Base-by-base conservation (phyloP, 1,284 basidiomycete species). In the Naganishia albida region DNA sequence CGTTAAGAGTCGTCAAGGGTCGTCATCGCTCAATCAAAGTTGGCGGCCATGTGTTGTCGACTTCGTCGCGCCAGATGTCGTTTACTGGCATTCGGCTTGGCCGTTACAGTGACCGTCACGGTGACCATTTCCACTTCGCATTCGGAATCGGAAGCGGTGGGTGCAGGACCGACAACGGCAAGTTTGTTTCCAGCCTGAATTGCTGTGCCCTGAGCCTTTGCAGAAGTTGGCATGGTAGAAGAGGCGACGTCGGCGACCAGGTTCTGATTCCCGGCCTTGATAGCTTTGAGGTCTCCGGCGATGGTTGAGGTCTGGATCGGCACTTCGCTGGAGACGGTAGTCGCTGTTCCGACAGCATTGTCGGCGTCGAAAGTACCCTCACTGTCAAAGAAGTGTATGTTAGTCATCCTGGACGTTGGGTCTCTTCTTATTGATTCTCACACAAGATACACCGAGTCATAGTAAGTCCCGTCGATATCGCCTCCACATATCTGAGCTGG, bases 401-500 rank as follows among this genome's bases (percentile, higher is more conserved):
- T 42, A 25, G 40, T 28, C 8, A 25, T 8, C 25, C 20, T 26
- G 6, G 30, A 52, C 7, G 25, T 3, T 3, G 10, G 15, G 10
- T 7, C 8, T 8, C 26, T 6, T 34, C 4, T 34, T 23, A 12
- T 8, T 10, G 25, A 13, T 25, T 59, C 63, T 51, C 26, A 65
- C 63, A 65, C 57, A 6, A 65, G 43, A 42, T 53, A 65, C 7
- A 65, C 64, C 15, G 56, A 53, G 46, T 65, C 55, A 23, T 60
- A 65, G 30, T 62, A 60, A 23, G 34, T 54, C 18, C 57, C 57
- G 23, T 65, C 50, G 8, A 40, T 18, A 23, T 60, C 48, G n/a
- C 64, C 64, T 13, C 64, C 64, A 43, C 64, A 65, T n/a, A 59
- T 65, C n/a, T 65, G 64, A 7, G 50, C 50, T 18, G 49, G n/a